Conservation (phyloP, 1,284 basidiomycete genomes). For the Ustilago xerochloae region DNA sequence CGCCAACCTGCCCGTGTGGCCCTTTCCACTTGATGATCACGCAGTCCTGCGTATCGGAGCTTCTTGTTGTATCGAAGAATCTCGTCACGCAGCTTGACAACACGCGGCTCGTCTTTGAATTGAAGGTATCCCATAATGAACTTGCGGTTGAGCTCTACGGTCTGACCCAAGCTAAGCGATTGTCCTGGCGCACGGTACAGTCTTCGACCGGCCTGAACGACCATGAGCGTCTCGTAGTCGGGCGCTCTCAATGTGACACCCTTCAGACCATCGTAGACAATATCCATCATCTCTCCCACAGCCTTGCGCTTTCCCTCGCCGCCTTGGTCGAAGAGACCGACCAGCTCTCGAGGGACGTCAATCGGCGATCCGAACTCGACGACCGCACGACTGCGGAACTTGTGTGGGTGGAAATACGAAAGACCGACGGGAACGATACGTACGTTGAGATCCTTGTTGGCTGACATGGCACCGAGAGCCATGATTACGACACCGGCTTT, state of each 20-base stretch:
- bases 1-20: slow-evolving; percentile 79
- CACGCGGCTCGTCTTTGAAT: slow-evolving; percentile 92
- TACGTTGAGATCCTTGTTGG: slow-evolving; percentile 63
- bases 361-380: slow-evolving; percentile 95
- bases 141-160: slow-evolving; percentile 94
- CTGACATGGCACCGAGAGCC: slow-evolving; percentile 68
- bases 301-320: slow-evolving; percentile 90
- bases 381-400: slow-evolving; percentile 73
- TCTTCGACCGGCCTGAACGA: slow-evolving; percentile 93
- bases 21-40: slow-evolving; percentile 93
- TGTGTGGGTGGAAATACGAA: slow-evolving; percentile 68
- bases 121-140: slow-evolving; percentile 91
- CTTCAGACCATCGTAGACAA: slow-evolving; percentile 95
- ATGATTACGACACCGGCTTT: slow-evolving; percentile 68
- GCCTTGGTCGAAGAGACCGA: slow-evolving; percentile 90
- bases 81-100: slow-evolving; percentile 82
- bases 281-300: slow-evolving; percentile 86
- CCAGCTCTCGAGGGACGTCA: slow-evolving; percentile 84
- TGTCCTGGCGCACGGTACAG: slow-evolving; percentile 95
- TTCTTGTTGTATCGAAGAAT: slow-evolving; percentile 95
- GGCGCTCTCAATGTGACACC: slow-evolving; percentile 95
- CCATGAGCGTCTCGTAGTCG: slow-evolving; percentile 97
- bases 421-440: slow-evolving; percentile 67
- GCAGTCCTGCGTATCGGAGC: slow-evolving; percentile 90
- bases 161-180: slow-evolving; percentile 91